Evolutionary conservation across 345 rosid genomes (phyloP).

Genomic region (Pseudoturritis turrita): DNA sequence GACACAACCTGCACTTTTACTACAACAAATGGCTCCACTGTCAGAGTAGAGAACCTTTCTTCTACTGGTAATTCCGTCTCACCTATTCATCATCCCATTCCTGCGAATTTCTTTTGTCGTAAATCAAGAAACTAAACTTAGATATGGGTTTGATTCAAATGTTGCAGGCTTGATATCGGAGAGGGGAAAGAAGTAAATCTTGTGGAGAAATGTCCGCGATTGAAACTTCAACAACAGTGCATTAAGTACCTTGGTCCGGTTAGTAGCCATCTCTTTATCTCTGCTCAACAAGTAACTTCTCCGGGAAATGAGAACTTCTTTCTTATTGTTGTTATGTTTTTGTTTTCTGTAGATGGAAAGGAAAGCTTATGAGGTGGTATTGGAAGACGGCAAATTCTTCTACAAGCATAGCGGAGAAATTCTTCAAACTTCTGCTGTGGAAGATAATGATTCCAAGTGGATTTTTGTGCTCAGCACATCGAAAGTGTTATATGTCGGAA

Average conservation of each 20-base stretch:
- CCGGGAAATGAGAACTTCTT: slow-evolving; percentile 11
- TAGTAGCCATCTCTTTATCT: slow-evolving; percentile 22
- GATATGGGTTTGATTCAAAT: slow-evolving; percentile 8
- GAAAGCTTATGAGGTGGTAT: slow-evolving; percentile 66
- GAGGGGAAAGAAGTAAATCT: slow-evolving; percentile 87
- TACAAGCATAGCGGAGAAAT: slow-evolving; percentile 60
- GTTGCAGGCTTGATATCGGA: slow-evolving; percentile 88
- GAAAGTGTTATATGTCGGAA: slow-evolving; percentile 64
- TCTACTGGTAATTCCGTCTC: slow-evolving; percentile 67
- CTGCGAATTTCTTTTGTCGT: background rate
- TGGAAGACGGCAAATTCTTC: slow-evolving; percentile 62
- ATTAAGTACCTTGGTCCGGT: slow-evolving; percentile 96
- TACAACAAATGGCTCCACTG: slow-evolving; percentile 72
- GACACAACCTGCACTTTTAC: slow-evolving; percentile 87
- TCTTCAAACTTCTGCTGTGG: slow-evolving; percentile 46
- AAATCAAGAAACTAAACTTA: slow-evolving; percentile 9
- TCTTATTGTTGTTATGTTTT: background rate
- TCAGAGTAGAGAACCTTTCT: slow-evolving; percentile 92
- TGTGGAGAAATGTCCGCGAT: slow-evolving; percentile 65
- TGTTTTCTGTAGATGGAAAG: slow-evolving; percentile 63
- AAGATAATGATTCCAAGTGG: slow-evolving; percentile 61
- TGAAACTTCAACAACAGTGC: slow-evolving; percentile 79
- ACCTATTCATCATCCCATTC: background rate
- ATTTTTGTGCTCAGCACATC: slow-evolving; percentile 88
- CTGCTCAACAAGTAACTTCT: background rate